Base-by-base conservation (phyloP, 495 filamentous ascomycete species). In the Xylaria flabelliformis region DNA sequence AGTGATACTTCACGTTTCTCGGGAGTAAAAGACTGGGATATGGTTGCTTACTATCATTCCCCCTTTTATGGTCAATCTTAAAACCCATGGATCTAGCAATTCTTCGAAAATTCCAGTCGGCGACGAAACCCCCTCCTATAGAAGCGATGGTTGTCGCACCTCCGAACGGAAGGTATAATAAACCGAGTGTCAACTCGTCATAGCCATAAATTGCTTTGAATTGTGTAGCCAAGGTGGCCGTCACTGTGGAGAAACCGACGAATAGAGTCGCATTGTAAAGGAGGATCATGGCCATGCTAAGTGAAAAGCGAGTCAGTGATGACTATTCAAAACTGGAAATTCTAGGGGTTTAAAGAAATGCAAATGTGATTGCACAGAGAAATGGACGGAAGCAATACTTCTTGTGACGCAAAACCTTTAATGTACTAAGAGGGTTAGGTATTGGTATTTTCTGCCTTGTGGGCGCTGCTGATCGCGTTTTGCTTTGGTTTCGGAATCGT, bases 341-440 rank as follows among this genome's bases (percentile, higher is more conserved):
- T 53, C 6, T 6, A 48, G 5, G 32, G 29, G 17, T 26, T 24
- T 21, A 1, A 56, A 21, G 13, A 13, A 9, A 39, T 41, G 21
- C 26, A 5, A 5, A 34, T 8, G 19, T 15, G 42, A 21, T 13
- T 36, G 17, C 5, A 15, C 10, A 36, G 48, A 44, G 1, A 6
- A 44, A n/a, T 21, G 26, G 61, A n/a, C n/a, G 0, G 19, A 29
- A 36, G 32, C 85, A 84, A 75, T 66, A 72, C 70, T 94, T 90
- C 73, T 90, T 91, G 71, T 94, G 85, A 50, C 87, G 82, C 1
- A 92, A 80, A 32, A 94, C 87, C n/a, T 83, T 80, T 1, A 95
- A 82, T 0, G 90, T 90, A 34, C 89, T 85, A 36, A 94, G 77
- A 0, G 93, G 92, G 68, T 95, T 94, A 0, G 92, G 93, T 42